Evolutionary conservation across 768 basidiomycete genomes (phyloP).

Genomic region (Hysterangium stoloniferum): DNA sequence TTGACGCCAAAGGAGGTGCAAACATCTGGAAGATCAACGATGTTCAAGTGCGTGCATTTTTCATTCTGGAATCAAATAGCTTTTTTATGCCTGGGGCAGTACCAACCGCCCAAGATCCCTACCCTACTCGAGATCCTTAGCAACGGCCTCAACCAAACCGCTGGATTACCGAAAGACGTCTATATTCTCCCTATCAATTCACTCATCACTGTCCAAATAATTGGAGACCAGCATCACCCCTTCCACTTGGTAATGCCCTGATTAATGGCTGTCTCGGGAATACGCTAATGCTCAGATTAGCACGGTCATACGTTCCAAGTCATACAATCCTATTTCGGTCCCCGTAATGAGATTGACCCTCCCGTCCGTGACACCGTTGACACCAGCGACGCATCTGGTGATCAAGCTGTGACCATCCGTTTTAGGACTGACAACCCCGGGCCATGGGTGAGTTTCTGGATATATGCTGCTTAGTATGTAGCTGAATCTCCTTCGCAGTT

Average conservation of each 20-base stretch:
- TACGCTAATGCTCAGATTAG: not conserved
- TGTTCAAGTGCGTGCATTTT: not conserved
- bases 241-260: slow-evolving; percentile 2
- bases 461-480: not conserved
- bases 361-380: slow-evolving; percentile 6
- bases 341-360: slow-evolving; percentile 30
- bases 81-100: not conserved
- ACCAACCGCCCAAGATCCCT: not conserved
- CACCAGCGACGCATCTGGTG: slow-evolving; percentile 15
- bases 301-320: slow-evolving; percentile 25
- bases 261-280: not conserved
- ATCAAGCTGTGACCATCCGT: slow-evolving; percentile 36
- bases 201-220: not conserved
- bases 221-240: not conserved
- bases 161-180: not conserved
- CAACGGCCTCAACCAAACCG: not conserved
- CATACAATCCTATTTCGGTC: slow-evolving; percentile 25
- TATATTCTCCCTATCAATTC: not conserved
- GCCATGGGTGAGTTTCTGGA: slow-evolving; percentile 39
- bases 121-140: not conserved
- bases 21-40: not conserved
- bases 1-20: not conserved
- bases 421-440: slow-evolving; percentile 46
- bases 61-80: not conserved
- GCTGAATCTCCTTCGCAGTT: slow-evolving; percentile 16